A percentile compares a stretch with the other conserved stretches of the same genome.
phyloP scores from a whole-genome alignment of 1,284 basidiomycete species.

The Apiotrichum sp. region DNA sequence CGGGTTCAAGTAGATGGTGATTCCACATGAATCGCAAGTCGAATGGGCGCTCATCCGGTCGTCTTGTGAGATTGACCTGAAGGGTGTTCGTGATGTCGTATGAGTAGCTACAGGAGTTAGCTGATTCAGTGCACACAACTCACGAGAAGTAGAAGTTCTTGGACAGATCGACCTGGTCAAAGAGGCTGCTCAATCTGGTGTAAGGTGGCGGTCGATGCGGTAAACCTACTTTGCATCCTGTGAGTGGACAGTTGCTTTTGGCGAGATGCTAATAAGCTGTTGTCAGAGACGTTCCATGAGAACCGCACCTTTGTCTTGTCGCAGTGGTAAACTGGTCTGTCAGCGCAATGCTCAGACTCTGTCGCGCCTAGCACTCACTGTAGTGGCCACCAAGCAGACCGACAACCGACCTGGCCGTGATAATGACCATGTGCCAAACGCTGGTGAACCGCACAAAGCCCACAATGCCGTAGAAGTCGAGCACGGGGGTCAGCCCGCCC shows the following conservation, averaged over 20 bases:
- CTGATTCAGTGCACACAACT: slow-evolving; percentile 5
- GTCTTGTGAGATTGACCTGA: slow-evolving; percentile 80
- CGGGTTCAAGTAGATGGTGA: slow-evolving; percentile 72
- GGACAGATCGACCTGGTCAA: slow-evolving; percentile 94
- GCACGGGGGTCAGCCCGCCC: slow-evolving; percentile 78
- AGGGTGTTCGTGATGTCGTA: slow-evolving; percentile 95
- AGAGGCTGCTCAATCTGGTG: slow-evolving; percentile 67
- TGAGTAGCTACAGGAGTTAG: slow-evolving; percentile 62
- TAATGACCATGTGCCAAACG: slow-evolving; percentile 84
- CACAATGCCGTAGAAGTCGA: slow-evolving; percentile 59
- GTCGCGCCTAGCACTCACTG: slow-evolving; percentile 26
- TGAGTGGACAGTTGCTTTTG: slow-evolving; percentile 59
- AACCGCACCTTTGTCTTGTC: slow-evolving; percentile 72
- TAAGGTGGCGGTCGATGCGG: slow-evolving; percentile 10
- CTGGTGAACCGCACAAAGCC: slow-evolving; percentile 87
- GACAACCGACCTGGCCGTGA: slow-evolving; percentile 85
- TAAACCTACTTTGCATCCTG: slow-evolving; percentile 64
- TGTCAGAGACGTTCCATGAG: not conserved
- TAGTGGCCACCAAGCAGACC: slow-evolving; percentile 95
- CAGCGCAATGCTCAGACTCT: slow-evolving; percentile 2
- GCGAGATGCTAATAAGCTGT: slow-evolving; percentile 41
- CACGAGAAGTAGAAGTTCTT: slow-evolving; percentile 99
- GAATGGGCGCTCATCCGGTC: slow-evolving; percentile 50
- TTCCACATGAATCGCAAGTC: slow-evolving; percentile 97
- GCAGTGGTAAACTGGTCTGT: slow-evolving; percentile 72